A percentile compares a stretch with the other conserved stretches of the same genome.
Conservation (phyloP, 768 basidiomycete species). For the Hydnum rufescens region DNA sequence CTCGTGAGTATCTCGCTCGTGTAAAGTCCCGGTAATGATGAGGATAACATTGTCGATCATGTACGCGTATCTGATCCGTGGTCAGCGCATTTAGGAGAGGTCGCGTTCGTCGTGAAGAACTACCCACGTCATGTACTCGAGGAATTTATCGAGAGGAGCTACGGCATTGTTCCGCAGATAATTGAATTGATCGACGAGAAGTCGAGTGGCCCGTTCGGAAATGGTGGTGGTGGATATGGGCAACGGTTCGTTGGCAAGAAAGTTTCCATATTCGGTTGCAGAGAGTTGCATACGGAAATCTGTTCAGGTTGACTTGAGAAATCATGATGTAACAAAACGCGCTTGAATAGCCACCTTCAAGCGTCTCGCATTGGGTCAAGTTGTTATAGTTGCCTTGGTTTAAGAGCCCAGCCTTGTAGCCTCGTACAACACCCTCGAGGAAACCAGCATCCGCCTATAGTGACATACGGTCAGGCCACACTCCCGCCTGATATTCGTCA, state of each 20-base stretch:
- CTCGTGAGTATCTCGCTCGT: conserved; percentile 94
- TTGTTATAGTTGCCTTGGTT: conserved; percentile 81
- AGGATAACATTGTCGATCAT: conserved; percentile 99
- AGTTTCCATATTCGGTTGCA: conserved; percentile 95
- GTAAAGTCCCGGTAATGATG: conserved; percentile 89
- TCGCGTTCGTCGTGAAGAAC: not conserved
- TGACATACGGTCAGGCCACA: conserved; percentile 14
- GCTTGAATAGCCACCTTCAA: conserved; percentile 48
- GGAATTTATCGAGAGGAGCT: conserved; percentile 73
- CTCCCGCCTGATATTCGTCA: not conserved
- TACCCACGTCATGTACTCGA: conserved; percentile 94
- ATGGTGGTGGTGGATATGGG: conserved; percentile 89
- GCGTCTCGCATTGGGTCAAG: conserved; percentile 88
- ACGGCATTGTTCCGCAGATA: conserved; percentile 81
- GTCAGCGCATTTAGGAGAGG: not conserved
- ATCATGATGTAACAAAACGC: not conserved
- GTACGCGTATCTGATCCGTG: conserved; percentile 60
- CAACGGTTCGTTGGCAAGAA: conserved; percentile 87
- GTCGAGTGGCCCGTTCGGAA: conserved; percentile 87
- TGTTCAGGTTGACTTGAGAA: conserved; percentile 17
- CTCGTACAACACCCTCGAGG: conserved; percentile 66
- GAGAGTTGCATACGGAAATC: conserved; percentile 92
- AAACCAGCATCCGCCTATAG: conserved; percentile 50
- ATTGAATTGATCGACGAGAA: conserved; percentile 94
- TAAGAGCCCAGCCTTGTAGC: conserved; percentile 86